Percentiles rank a stretch among this genome's conserved stretches.
Conservation (phyloP, 2,329 filamentous ascomycete genomes). For the Fusarium decemcellulare region DNA sequence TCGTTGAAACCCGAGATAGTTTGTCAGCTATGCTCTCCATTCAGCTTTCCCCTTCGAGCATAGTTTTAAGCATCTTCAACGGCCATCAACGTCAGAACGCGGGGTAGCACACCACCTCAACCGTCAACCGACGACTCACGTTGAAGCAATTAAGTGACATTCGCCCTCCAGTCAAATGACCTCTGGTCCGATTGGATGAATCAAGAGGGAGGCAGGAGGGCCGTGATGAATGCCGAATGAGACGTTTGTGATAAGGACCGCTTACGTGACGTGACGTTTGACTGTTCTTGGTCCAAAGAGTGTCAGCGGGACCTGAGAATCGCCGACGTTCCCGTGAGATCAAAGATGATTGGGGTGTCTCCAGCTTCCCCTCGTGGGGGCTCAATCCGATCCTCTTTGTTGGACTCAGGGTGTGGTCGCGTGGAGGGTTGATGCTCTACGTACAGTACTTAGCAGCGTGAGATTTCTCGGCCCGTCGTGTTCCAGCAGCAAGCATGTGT, state of each 20-base stretch:
- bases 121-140: neutral
- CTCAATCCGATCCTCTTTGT: too few relatives aligned
- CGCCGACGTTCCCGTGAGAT: neutral
- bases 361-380: neutral
- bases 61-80: slow-evolving; percentile 20
- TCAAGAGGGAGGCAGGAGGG: too few relatives aligned
- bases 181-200: neutral
- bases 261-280: neutral
- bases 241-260: neutral
- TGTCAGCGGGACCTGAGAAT: neutral
- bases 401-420: too few relatives aligned
- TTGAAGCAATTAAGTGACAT: slow-evolving; percentile 3
- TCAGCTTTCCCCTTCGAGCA: slow-evolving; percentile 20
- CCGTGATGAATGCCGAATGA: neutral
- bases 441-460: neutral
- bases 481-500: too few relatives aligned
- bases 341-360: neutral
- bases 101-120: slow-evolving; percentile 26
- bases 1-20: neutral
- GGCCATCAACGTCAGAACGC: slow-evolving; percentile 40
- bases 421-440: too few relatives aligned
- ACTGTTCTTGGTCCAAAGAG: too few relatives aligned
- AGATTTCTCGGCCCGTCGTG: too few relatives aligned
- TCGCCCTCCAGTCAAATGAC: neutral
- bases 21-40: slow-evolving; percentile 24